Conservation (phyloP, 495 filamentous ascomycete genomes). For the Barbatosphaeria neglecta region DNA sequence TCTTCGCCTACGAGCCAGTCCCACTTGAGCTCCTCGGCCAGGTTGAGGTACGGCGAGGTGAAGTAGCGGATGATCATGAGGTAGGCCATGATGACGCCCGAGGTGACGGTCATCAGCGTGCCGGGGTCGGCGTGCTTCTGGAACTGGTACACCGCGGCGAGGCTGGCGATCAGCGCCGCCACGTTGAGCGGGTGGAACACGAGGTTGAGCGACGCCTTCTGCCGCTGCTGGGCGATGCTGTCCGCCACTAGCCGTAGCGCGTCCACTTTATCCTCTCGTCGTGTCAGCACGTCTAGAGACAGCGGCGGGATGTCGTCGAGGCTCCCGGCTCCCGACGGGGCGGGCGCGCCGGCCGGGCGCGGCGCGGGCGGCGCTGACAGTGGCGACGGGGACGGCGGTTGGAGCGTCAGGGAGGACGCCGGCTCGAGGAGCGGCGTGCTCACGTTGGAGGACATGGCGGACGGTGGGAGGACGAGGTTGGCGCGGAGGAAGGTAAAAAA, state of each 20-base stretch:
- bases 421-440: slow-evolving; percentile 31
- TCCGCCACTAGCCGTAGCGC: slow-evolving; percentile 33
- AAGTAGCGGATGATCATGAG: slow-evolving; percentile 28
- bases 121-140: slow-evolving; percentile 22
- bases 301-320: slow-evolving; percentile 28
- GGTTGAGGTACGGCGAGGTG: slow-evolving; percentile 25
- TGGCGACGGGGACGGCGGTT: slow-evolving; percentile 18
- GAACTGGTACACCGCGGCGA: slow-evolving; percentile 23
- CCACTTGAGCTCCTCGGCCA: slow-evolving; percentile 25
- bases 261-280: slow-evolving; percentile 24
- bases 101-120: slow-evolving; percentile 17
- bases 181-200: slow-evolving; percentile 30
- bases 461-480: slow-evolving; percentile 41
- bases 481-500: slow-evolving; percentile 46
- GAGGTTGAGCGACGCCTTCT: slow-evolving; percentile 21
- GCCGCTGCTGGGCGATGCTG: slow-evolving; percentile 35
- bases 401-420: slow-evolving; percentile 11
- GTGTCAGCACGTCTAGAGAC: slow-evolving; percentile 21
- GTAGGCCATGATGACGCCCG: slow-evolving; percentile 26
- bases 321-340: slow-evolving; percentile 9
- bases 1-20: slow-evolving; percentile 22
- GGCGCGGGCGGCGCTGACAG: slow-evolving; percentile 5
- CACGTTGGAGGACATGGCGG: slow-evolving; percentile 27
- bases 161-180: slow-evolving; percentile 10
- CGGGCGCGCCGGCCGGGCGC: slow-evolving; percentile 1